Base-by-base conservation (phyloP, 2,329 filamentous ascomycete species). In the Cercospora sp. region DNA sequence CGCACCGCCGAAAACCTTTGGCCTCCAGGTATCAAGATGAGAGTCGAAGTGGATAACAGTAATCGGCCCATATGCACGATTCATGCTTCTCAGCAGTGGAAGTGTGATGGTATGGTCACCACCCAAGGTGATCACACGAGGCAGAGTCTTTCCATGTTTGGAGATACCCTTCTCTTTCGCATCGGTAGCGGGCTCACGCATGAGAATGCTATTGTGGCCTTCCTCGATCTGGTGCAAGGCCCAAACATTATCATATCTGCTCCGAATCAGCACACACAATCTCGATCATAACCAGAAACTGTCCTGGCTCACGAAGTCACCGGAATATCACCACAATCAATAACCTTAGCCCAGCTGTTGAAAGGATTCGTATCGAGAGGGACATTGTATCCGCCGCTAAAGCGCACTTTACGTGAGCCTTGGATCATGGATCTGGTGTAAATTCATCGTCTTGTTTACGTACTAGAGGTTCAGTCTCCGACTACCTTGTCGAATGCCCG, bases 281-380 rank as follows among this genome's bases (percentile, higher is more conserved):
- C 13, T 13, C 24, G 16, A 30, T 2, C n/a, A n/a, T 43, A 13
- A 28, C n/a, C 8, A n/a, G 32, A 4, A 16, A 24, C 26, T 43
- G 8, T 30, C 40, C 4, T 21, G 12, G 40, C 88, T 80, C 84
- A 93, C 88, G 91, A 94, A 10, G 91, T 94, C 3, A 95, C 91
- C 0, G 91, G 91, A 66, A 97, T 93, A 78, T 97, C 94, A 59
- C 94, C 94, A 79, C 94, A 97, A 82, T 97, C 94, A 61, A 94
- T 83, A 68, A 97, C 88, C 45, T 83, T 88, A 0, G 61, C 59
- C 57, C 67, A 66, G 40, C 61, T 66, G 10, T 66, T 32, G 34
- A 69, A 69, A 16, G 67, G 67, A 51, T 69, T 82, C 24, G 90
- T 90, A 30, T 87, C 84, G 13, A 96, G 82, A 0, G 92, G 91